Conservation (phyloP, 2,329 filamentous ascomycete species). For the Beauveria bassiana region DNA sequence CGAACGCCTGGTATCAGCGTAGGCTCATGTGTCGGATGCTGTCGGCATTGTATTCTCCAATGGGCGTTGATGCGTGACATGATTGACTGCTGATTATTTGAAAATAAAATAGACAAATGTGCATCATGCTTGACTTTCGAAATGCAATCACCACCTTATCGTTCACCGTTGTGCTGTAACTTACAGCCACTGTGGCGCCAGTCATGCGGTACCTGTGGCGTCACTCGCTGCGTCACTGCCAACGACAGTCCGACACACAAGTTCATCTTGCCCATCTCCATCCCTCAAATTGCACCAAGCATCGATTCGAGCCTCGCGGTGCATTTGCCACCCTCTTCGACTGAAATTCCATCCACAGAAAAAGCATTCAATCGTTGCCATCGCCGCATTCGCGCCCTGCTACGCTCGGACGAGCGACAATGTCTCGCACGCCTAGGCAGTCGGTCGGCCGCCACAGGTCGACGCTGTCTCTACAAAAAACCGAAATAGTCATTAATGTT, state of each 20-base stretch:
- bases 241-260: background rate
- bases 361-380: slow-evolving; percentile 11
- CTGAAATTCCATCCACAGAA: no score
- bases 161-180: background rate
- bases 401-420: background rate
- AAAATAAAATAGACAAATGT: no score
- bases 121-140: background rate
- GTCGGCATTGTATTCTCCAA: background rate
- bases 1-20: background rate
- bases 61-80: background rate
- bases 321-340: background rate
- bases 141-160: background rate
- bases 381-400: slow-evolving; percentile 9
- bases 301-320: background rate
- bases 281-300: background rate
- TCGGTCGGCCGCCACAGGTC: slow-evolving; percentile 44
- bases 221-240: background rate
- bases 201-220: slow-evolving; percentile 1
- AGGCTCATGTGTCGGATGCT: background rate
- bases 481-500: slow-evolving; percentile 67
- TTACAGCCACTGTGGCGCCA: background rate
- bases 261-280: background rate
- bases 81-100: no score
- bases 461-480: slow-evolving; percentile 62
- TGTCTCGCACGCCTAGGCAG: slow-evolving; percentile 18